Base-by-base conservation (phyloP, 129 eudicot genomes). In the Sambucus nigra region DNA sequence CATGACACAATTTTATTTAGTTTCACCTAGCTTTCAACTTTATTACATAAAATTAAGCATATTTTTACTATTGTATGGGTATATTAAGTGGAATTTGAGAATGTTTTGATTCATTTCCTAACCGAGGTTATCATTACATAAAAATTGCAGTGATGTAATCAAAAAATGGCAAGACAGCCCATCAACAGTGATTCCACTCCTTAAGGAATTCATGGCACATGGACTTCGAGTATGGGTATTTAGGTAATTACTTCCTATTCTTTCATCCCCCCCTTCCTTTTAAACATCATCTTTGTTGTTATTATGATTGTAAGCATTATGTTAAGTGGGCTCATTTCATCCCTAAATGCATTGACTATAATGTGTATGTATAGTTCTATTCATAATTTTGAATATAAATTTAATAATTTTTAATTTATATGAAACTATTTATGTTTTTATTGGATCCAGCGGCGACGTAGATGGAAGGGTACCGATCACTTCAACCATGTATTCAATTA, bases 381-480 rank as follows among this genome's bases (percentile, higher is more conserved):
- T 2, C 13, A 35, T n/a, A 35, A 35, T 35, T 35, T 35, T 35
- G 9, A 15, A 7, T 35, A 2, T 35, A 15, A 7, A 7, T 35
- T 2, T 35, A 15, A 2, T 1, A 1, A 7, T 35, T 29, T 8
- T 29, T 29, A 29, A 35, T 35, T 7, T 35, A 35, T 2, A 35
- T 35, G 42, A 35, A 35, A 35, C 8, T 35, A 35, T 31, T 35
- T n/a, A n/a, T n/a, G n/a, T n/a, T n/a, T n/a, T 25, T 47, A 24
- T 25, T n/a, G n/a, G n/a, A n/a, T 51, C 59, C 68, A 88, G 97
- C 31, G 97, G 97, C 25, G 97, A 88, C 53, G 75, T 70, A 0
- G 97, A 88, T 76, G 97, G 84, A 63, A 84, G 84, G 47, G 61
- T 88, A 26, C 97, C 97, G 11, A 66, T 88, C 40, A 88, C 97